These are phyloP conservation scores for Picea mariana DNA, from an alignment of 83 land plant species.

Conservation along the genomic window DNA sequence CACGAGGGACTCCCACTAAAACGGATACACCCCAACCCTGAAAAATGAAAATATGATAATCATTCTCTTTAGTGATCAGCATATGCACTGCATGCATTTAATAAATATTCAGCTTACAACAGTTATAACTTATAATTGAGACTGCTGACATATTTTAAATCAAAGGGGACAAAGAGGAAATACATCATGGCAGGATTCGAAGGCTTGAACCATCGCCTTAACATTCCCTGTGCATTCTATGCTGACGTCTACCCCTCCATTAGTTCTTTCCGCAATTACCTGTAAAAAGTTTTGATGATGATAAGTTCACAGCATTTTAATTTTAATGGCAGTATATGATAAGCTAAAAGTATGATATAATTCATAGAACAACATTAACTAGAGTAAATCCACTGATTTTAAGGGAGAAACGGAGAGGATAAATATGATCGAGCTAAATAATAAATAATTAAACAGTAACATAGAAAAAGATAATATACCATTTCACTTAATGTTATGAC, in stretches of 20 bases:
- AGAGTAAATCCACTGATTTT: too few species aligned
- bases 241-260: conserved; percentile 37
- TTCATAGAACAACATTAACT: neutral
- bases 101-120: neutral
- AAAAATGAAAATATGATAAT: conserved; percentile 9
- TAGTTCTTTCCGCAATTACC: conserved; percentile 22
- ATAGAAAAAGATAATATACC: too few species aligned
- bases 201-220: conserved; percentile 30
- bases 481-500: too few species aligned
- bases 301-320: too few species aligned
- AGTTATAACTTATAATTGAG: neutral
- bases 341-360: neutral
- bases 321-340: too few species aligned
- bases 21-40: conserved; percentile 53
- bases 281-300: neutral
- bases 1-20: conserved; percentile 24
- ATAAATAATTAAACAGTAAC: too few species aligned
- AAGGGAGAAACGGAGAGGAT: too few species aligned
- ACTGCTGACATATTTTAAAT: too few species aligned
- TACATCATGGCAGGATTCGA: conserved; percentile 37
- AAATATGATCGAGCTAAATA: too few species aligned
- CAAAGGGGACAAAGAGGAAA: neutral
- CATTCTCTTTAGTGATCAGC: neutral
- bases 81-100: neutral
- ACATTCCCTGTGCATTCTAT: conserved; percentile 49